Evolutionary conservation across 805 yeast species (phyloP).

Genomic region (Torulaspora delbrueckii): DNA sequence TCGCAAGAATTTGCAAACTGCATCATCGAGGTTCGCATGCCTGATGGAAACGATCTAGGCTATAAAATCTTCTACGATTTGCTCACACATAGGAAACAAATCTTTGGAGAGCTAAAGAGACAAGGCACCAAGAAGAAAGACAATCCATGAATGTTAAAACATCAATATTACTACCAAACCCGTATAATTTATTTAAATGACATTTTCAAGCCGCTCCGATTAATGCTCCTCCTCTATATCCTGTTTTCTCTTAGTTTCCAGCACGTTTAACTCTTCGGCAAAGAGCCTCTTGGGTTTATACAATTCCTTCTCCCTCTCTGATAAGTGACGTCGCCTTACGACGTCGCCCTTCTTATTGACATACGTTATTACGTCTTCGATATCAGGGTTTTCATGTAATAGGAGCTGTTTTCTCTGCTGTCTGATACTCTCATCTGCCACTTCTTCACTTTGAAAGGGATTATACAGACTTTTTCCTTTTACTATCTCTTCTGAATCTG

Average conservation of each 20-base stretch:
- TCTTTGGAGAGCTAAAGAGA: conserved; percentile 59
- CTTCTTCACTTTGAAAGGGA: conserved; percentile 15
- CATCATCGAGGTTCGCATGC: conserved; percentile 43
- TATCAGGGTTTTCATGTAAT: conserved; percentile 18
- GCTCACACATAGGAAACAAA: conserved; percentile 50
- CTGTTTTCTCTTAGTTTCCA: conserved; percentile 4
- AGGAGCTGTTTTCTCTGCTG: conserved; percentile 15
- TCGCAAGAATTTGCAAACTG: conserved; percentile 64
- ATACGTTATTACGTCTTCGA: conserved; percentile 26
- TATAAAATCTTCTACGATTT: conserved; percentile 57
- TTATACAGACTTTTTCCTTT: conserved; percentile 6
- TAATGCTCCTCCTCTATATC: neutral
- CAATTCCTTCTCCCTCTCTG: conserved; percentile 21
- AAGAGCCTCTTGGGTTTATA: conserved; percentile 31
- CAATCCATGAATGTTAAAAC: neutral
- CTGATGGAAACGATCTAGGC: conserved; percentile 56
- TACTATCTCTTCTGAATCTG: conserved; percentile 4
- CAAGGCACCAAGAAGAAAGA: conserved; percentile 18
- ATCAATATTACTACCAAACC: neutral
- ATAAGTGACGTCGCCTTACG: conserved; percentile 23
- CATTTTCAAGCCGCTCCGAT: neutral
- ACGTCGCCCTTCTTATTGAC: conserved; percentile 35
- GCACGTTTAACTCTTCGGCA: conserved; percentile 16
- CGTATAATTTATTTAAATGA: conserved; percentile 1
- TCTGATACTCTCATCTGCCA: conserved; percentile 15